These are phyloP conservation scores for Fusarium aywerte DNA, from an alignment of 2,329 filamentous ascomycete genomes.

Conservation along the genomic window DNA sequence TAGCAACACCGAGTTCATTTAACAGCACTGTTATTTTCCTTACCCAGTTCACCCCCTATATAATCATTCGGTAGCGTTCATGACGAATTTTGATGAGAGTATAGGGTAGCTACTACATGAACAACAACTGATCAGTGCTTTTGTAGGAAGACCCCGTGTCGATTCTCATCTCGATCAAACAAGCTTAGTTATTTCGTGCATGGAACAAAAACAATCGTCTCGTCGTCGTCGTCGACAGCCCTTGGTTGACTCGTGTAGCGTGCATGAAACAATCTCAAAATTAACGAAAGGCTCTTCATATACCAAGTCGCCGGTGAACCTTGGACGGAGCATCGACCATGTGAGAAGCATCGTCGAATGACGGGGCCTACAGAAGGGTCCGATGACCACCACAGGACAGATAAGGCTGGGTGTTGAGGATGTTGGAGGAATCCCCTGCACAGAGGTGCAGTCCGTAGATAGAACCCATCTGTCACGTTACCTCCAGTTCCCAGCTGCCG, in stretches of 20 bases:
- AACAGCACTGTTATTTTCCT: background rate
- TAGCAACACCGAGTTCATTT: background rate
- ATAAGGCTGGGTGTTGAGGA: slow-evolving; percentile 20
- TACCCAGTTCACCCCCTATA: too few species aligned
- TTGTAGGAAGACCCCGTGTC: background rate
- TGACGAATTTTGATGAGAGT: background rate
- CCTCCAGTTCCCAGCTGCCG: slow-evolving; percentile 5
- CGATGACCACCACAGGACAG: background rate
- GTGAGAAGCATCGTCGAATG: background rate
- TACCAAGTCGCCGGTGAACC: background rate
- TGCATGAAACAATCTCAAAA: background rate
- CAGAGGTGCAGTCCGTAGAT: background rate
- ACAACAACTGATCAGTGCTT: background rate
- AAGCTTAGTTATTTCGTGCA: background rate
- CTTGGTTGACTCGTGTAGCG: background rate
- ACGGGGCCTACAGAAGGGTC: background rate
- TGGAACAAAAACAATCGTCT: background rate
- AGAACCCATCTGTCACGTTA: background rate
- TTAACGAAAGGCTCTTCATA: background rate
- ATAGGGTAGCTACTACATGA: background rate
- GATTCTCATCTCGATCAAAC: background rate
- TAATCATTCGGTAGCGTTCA: background rate
- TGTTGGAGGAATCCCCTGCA: background rate
- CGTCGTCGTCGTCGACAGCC: too few species aligned
- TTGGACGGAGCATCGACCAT: background rate